These are phyloP conservation scores for Jaapia argillacea DNA, from an alignment of 768 basidiomycete genomes.

Conservation along the genomic window DNA sequence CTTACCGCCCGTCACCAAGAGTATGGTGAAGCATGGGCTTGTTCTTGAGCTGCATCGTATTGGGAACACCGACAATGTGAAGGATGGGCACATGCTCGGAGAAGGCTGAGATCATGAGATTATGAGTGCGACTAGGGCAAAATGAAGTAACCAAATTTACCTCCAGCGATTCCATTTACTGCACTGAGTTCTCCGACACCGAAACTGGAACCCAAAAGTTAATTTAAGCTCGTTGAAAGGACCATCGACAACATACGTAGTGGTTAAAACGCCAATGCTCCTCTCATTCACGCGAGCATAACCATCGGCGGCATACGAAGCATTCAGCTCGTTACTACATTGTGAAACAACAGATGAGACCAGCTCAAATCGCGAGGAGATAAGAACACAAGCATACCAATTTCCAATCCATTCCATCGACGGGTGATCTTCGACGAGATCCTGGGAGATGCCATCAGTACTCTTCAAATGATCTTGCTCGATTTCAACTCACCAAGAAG, in stretches of 20 bases:
- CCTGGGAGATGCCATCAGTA: constrained; percentile 28
- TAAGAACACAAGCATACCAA: constrained; percentile 47
- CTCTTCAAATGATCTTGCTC: background rate
- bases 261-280: constrained; percentile 62
- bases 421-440: constrained; percentile 73
- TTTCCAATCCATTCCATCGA: constrained; percentile 82
- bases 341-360: constrained; percentile 3
- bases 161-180: constrained; percentile 75
- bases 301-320: constrained; percentile 87
- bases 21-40: constrained; percentile 82
- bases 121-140: background rate
- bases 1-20: constrained; percentile 69
- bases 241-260: constrained; percentile 42
- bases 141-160: constrained; percentile 20
- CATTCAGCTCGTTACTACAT: constrained; percentile 72
- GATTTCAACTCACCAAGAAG: constrained; percentile 3
- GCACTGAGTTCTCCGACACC: constrained; percentile 93
- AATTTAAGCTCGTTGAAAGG: background rate
- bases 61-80: constrained; percentile 81
- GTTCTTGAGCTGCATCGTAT: constrained; percentile 58
- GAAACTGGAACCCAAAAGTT: constrained; percentile 35
- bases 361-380: background rate
- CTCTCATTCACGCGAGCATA: constrained; percentile 81
- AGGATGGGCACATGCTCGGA: constrained; percentile 88
- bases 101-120: constrained; percentile 37